Conservation (phyloP, 2,329 filamentous ascomycete species). For the Alternaria viburni region DNA sequence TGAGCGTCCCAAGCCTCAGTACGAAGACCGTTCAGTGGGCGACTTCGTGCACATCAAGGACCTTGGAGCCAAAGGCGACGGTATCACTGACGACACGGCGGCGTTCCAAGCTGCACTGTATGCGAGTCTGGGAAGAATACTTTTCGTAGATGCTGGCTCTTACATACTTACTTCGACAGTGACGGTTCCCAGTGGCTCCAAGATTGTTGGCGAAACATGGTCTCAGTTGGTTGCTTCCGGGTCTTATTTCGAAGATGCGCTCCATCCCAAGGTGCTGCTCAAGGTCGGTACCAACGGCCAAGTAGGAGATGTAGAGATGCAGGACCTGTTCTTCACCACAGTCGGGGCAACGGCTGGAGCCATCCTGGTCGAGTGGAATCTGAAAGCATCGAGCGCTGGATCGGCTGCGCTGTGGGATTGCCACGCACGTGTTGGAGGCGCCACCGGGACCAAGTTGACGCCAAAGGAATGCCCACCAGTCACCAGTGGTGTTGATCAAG, state of each 20-base stretch:
- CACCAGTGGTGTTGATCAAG: constrained; percentile 63
- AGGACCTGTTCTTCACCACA: neutral
- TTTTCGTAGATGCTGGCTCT: no score
- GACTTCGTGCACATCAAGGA: no score
- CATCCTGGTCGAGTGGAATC: neutral
- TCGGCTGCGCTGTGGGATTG: neutral
- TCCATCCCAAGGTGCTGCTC: neutral
- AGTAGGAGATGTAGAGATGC: neutral
- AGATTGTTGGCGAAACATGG: no score
- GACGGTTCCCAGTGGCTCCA: no score
- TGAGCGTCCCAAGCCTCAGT: no score
- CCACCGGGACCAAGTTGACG: constrained; percentile 76
- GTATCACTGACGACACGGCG: no score
- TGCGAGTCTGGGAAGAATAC: no score
- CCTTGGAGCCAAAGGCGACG: no score
- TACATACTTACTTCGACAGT: no score
- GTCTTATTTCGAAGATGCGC: neutral
- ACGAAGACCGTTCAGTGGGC: no score
- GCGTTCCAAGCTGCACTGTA: no score
- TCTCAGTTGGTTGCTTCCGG: no score
- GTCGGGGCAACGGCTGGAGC: neutral
- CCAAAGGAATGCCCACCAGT: constrained; percentile 71
- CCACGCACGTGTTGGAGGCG: constrained; percentile 64
- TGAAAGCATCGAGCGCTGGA: neutral
- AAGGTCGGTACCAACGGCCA: neutral